Percentiles rank a stretch among this genome's conserved stretches.
Conservation (phyloP, 768 basidiomycete species). For the Boletus reticuloceps region DNA sequence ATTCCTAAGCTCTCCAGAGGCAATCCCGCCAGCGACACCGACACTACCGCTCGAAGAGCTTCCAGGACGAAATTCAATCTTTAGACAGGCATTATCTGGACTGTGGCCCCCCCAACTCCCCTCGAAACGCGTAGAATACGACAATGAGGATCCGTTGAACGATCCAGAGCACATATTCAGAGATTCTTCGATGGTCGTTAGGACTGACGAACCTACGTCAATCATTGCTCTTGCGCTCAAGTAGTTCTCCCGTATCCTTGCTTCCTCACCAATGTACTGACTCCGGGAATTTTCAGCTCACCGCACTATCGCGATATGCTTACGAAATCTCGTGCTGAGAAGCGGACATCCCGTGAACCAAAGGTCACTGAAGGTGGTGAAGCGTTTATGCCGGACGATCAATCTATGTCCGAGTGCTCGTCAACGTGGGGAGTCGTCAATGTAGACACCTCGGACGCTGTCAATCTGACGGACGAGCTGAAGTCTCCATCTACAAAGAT, state of each 20-base stretch:
- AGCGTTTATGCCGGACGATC: slow-evolving; percentile 91
- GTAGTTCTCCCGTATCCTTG: slow-evolving; percentile 41
- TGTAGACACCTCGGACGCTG: slow-evolving; percentile 62
- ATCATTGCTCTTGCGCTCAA: slow-evolving; percentile 94
- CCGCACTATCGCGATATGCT: slow-evolving; percentile 82
- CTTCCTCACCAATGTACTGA: slow-evolving; percentile 5
- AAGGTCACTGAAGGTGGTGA: slow-evolving; percentile 67
- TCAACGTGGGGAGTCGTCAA: slow-evolving; percentile 95
- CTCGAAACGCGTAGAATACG: slow-evolving; percentile 52
- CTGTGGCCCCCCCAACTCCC: slow-evolving; percentile 69
- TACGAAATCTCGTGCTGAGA: slow-evolving; percentile 72
- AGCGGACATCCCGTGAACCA: slow-evolving; percentile 58
- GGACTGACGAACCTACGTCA: slow-evolving; percentile 96
- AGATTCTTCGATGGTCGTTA: slow-evolving; percentile 91
- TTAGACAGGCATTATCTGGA: slow-evolving; percentile 62
- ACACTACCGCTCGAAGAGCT: slow-evolving; percentile 52
- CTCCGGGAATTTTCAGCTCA: slow-evolving; percentile 45
- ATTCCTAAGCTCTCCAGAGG: slow-evolving; percentile 38
- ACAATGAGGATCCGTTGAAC: slow-evolving; percentile 63
- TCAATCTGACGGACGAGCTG: slow-evolving; percentile 75
- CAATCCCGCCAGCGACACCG: slow-evolving; percentile 41
- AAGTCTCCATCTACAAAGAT: slow-evolving; percentile 73
- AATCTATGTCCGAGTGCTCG: slow-evolving; percentile 73
- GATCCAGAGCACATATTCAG: slow-evolving; percentile 93
- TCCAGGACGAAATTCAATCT: slow-evolving; percentile 59